A percentile compares a stretch with the other conserved stretches of the same genome.
Evolutionary conservation across 371 early-diverging fungal genomes (phyloP).

Genomic region (Mortierella sp.): DNA sequence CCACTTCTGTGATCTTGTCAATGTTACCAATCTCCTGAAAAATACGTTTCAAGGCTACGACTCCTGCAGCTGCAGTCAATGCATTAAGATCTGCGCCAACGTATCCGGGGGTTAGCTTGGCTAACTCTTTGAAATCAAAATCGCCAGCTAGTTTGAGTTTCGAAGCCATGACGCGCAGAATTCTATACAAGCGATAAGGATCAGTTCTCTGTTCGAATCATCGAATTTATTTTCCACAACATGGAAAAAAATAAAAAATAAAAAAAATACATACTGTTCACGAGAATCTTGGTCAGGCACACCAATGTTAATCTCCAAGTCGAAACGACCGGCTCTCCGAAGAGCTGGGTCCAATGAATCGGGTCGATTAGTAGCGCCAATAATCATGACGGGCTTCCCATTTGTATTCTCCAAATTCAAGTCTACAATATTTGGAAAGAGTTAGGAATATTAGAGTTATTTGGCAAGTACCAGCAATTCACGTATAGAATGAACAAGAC

Average conservation of each 20-base stretch:
- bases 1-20: slow-evolving; percentile 53
- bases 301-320: slow-evolving; percentile 97
- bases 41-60: slow-evolving; percentile 94
- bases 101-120: slow-evolving; percentile 98
- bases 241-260: background rate
- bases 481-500: background rate
- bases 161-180: slow-evolving; percentile 90
- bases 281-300: slow-evolving; percentile 98
- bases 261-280: slow-evolving; percentile 72
- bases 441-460: background rate
- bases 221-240: no score
- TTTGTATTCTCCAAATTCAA: slow-evolving; percentile 88
- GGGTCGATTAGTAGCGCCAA: slow-evolving; percentile 99
- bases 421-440: slow-evolving; percentile 57
- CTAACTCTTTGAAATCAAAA: slow-evolving; percentile 90
- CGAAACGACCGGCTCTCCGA: slow-evolving; percentile 98
- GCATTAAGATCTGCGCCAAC: slow-evolving; percentile 99
- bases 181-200: slow-evolving; percentile 62
- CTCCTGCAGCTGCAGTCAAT: slow-evolving; percentile 97
- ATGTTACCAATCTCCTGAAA: slow-evolving; percentile 78
- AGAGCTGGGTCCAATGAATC: slow-evolving; percentile 98
- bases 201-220: no score
- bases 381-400: slow-evolving; percentile 94
- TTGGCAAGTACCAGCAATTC: background rate
- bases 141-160: slow-evolving; percentile 90